These are phyloP conservation scores for Ustilago esculenta DNA, from an alignment of 1,284 basidiomycete species.

Conservation along the genomic window DNA sequence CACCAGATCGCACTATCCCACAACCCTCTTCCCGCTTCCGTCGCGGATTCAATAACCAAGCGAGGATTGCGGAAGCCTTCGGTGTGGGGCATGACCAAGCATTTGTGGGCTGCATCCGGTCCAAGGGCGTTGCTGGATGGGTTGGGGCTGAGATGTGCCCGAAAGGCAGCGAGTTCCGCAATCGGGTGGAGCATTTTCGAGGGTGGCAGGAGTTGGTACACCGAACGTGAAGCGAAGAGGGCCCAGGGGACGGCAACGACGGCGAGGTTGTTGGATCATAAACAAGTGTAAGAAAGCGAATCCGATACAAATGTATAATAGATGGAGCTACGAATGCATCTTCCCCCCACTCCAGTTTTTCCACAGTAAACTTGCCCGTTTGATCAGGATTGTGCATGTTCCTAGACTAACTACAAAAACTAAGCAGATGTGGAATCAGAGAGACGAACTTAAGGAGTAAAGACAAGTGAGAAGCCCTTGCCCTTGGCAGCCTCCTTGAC, in stretches of 20 bases:
- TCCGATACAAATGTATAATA: constrained; percentile 8
- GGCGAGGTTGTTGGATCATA: constrained; percentile 7
- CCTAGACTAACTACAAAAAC: background rate
- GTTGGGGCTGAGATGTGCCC: constrained; percentile 58
- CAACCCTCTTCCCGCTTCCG: background rate
- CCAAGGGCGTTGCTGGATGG: constrained; percentile 59
- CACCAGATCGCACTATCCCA: constrained; percentile 12
- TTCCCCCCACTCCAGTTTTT: too few relatives aligned
- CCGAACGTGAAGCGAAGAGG: constrained; percentile 24
- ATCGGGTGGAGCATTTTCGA: constrained; percentile 67
- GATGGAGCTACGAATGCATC: background rate
- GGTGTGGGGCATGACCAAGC: constrained; percentile 39
- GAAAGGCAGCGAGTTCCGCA: constrained; percentile 63
- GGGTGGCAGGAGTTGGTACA: constrained; percentile 47
- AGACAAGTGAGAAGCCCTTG: constrained; percentile 48
- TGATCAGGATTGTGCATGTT: too few relatives aligned
- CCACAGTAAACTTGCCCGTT: too few relatives aligned
- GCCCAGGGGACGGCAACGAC: too few relatives aligned
- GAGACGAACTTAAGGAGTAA: constrained; percentile 27
- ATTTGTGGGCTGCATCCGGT: constrained; percentile 40
- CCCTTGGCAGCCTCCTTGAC: constrained; percentile 47
- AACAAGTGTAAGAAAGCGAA: constrained; percentile 12
- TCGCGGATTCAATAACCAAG: background rate
- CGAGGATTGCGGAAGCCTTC: constrained; percentile 7
- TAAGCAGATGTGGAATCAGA: background rate